Conservation (phyloP, 176 grass and related monocot species). For the Cenchrus fungigraminus region DNA sequence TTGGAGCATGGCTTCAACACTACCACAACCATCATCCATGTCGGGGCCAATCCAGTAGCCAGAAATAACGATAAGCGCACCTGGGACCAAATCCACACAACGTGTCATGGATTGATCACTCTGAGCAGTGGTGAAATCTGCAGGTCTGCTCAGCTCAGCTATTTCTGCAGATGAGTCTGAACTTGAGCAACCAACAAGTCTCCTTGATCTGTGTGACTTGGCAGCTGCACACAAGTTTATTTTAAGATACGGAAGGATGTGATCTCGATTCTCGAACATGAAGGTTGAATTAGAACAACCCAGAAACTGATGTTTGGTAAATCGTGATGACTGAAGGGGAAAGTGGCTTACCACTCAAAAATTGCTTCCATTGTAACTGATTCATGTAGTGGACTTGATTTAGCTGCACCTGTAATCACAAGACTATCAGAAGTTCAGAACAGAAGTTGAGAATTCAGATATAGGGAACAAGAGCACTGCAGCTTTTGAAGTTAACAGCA, state of each 20-base stretch:
- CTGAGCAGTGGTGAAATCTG: background rate
- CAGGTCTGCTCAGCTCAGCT: slow-evolving; percentile 14
- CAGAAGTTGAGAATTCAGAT: slow-evolving; percentile 2
- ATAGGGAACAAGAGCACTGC: background rate
- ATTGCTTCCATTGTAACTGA: background rate
- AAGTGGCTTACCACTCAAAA: slow-evolving; percentile 12
- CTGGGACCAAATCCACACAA: background rate
- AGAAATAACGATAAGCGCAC: slow-evolving; percentile 29
- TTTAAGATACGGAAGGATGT: background rate
- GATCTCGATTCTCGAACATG: background rate
- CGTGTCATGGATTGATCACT: background rate
- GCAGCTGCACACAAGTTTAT: slow-evolving; percentile 12
- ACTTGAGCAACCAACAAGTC: background rate
- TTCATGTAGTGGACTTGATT: too few species aligned
- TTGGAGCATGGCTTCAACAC: slow-evolving; percentile 51
- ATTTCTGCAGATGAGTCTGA: slow-evolving; percentile 12
- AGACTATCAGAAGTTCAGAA: background rate
- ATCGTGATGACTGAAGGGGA: background rate
- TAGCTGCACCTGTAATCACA: slow-evolving; percentile 19
- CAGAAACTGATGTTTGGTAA: background rate
- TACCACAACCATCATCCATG: slow-evolving; percentile 62
- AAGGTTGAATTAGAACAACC: background rate
- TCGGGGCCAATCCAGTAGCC: slow-evolving; percentile 68
- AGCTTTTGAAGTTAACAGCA: background rate
- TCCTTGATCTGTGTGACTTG: background rate